These are phyloP conservation scores for Gonium pectorale DNA, from an alignment of 139 green algal genomes.

Conservation along the genomic window DNA sequence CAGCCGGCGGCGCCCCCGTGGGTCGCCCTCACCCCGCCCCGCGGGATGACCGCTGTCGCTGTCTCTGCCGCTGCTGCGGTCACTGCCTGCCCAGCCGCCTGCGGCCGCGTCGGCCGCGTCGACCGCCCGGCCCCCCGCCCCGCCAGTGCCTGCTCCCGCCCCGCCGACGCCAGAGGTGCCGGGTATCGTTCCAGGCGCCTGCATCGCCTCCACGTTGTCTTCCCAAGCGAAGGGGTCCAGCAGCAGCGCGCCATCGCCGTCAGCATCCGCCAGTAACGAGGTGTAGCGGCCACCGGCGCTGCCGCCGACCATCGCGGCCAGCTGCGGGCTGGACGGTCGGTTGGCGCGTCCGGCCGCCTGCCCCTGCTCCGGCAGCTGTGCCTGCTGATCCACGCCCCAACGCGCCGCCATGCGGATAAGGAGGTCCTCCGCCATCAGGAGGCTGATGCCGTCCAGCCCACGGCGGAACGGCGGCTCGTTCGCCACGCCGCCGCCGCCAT, in stretches of 20 bases:
- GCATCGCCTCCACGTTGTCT: too few relatives aligned
- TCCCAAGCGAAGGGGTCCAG: too few relatives aligned
- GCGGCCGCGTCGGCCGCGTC: not conserved
- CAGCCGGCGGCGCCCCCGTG: not conserved
- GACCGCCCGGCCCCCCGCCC: not conserved
- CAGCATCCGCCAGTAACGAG: too few relatives aligned
- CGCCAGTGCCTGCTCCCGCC: not conserved
- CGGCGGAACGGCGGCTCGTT: not conserved
- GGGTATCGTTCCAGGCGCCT: too few relatives aligned
- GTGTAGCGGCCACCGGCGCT: too few relatives aligned
- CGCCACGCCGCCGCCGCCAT: not conserved
- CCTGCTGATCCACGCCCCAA: not conserved
- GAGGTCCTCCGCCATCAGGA: slow-evolving; percentile 9
- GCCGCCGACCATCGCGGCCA: too few relatives aligned
- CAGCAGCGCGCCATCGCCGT: too few relatives aligned
- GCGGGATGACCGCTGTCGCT: not conserved
- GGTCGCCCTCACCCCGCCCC: not conserved
- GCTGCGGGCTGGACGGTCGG: too few relatives aligned
- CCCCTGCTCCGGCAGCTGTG: not conserved
- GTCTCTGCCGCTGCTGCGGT: not conserved
- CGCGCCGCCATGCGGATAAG: not conserved
- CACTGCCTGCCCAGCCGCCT: not conserved
- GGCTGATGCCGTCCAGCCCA: not conserved
- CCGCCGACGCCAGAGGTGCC: not conserved
- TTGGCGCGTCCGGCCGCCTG: too few relatives aligned